Conservation (phyloP, 2,329 filamentous ascomycete species). For the Neocucurbitaria cava region DNA sequence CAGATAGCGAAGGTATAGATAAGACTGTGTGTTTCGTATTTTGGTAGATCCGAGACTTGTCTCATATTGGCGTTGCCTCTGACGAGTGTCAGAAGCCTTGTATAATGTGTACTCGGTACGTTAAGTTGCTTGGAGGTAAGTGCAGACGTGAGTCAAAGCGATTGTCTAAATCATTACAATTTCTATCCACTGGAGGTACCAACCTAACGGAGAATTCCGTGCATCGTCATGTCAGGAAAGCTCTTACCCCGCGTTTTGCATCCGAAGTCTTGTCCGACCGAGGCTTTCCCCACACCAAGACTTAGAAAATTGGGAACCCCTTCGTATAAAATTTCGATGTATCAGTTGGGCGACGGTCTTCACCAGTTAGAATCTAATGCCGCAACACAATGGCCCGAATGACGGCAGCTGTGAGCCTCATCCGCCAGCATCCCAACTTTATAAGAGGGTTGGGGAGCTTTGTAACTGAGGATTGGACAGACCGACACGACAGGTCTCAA, state of each 20-base stretch:
- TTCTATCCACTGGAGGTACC: no score
- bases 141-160: no score
- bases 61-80: no score
- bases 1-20: no score
- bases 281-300: neutral
- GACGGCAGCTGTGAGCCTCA: neutral
- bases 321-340: neutral
- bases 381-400: neutral
- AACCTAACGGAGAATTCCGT: no score
- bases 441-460: neutral
- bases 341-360: neutral
- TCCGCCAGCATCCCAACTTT: neutral
- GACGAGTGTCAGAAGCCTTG: no score
- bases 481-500: neutral
- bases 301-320: neutral
- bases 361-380: neutral
- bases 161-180: no score
- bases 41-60: no score
- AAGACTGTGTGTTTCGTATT: no score
- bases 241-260: neutral
- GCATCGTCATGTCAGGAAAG: neutral
- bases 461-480: neutral
- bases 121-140: no score
- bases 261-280: neutral
- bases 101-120: no score